Percentiles rank a stretch among this genome's conserved stretches.
Conservation (phyloP, 2,329 filamentous ascomycete genomes). For the Cordyceps javanica region DNA sequence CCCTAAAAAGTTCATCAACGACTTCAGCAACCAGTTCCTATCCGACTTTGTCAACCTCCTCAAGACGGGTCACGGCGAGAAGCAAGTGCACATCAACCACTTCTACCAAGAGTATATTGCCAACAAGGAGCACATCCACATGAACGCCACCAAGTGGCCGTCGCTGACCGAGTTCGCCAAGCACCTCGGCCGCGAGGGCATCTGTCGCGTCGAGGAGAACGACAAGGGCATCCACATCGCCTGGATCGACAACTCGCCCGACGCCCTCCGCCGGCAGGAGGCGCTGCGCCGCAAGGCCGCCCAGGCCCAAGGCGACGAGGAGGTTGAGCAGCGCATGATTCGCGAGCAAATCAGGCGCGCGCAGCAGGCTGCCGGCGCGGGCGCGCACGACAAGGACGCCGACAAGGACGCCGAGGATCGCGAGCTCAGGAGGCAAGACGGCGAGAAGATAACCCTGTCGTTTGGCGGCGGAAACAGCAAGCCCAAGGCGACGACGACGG, state of each 20-base stretch:
- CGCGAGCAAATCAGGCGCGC: conserved; percentile 78
- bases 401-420: conserved; percentile 36
- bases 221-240: conserved; percentile 78
- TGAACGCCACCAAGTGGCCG: conserved; percentile 89
- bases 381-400: conserved; percentile 33
- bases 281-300: conserved; percentile 77
- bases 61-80: conserved; percentile 82
- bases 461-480: conserved; percentile 49
- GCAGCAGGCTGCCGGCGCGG: conserved; percentile 44
- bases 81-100: conserved; percentile 79
- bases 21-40: conserved; percentile 76
- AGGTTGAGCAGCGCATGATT: conserved; percentile 77
- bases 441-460: conserved; percentile 69
- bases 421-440: conserved; percentile 55
- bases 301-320: conserved; percentile 85
- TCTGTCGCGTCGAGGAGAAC: conserved; percentile 85
- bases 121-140: conserved; percentile 82
- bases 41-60: conserved; percentile 73
- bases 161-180: conserved; percentile 88
- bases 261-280: conserved; percentile 73
- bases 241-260: conserved; percentile 89
- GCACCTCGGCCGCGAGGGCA: conserved; percentile 74
- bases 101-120: conserved; percentile 95
- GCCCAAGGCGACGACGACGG: conserved; percentile 22
- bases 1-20: conserved; percentile 73